Evolutionary conservation across 768 basidiomycete species (phyloP).

Genomic region (Daedalea quercina): DNA sequence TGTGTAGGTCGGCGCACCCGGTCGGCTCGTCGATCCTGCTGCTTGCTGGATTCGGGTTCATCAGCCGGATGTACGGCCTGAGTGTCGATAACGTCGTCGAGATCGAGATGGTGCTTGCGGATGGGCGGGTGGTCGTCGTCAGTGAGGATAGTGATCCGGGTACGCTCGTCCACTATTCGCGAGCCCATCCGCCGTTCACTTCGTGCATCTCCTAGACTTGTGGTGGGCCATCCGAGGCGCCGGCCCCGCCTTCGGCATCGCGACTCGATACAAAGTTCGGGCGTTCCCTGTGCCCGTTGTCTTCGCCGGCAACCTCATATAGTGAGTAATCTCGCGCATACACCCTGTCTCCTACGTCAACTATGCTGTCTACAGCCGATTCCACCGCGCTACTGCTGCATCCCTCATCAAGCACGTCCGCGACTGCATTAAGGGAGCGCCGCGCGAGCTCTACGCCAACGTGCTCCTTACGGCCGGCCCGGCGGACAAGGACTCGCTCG

Average conservation of each 20-base stretch:
- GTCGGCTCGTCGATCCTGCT: slow-evolving; percentile 77
- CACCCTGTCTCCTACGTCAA: slow-evolving; percentile 4
- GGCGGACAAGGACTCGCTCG: slow-evolving; percentile 72
- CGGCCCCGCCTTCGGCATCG: slow-evolving; percentile 77
- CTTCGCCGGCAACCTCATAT: slow-evolving; percentile 89
- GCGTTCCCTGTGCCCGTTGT: slow-evolving; percentile 88
- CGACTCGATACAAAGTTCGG: slow-evolving; percentile 83
- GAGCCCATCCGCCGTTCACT: background rate
- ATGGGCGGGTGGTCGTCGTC: slow-evolving; percentile 77
- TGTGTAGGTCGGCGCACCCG: slow-evolving; percentile 64
- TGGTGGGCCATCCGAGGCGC: slow-evolving; percentile 88
- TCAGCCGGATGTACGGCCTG: slow-evolving; percentile 76
- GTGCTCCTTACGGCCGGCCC: slow-evolving; percentile 88
- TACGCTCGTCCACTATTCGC: slow-evolving; percentile 22
- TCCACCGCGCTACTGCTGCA: slow-evolving; percentile 80
- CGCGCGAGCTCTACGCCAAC: slow-evolving; percentile 84
- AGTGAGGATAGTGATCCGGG: slow-evolving; percentile 70
- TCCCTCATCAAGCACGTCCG: slow-evolving; percentile 89
- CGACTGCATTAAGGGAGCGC: slow-evolving; percentile 86
- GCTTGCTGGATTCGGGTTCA: slow-evolving; percentile 84
- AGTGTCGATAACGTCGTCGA: slow-evolving; percentile 90
- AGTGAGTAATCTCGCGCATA: slow-evolving; percentile 43
- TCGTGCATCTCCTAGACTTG: slow-evolving; percentile 52
- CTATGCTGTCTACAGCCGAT: slow-evolving; percentile 48
- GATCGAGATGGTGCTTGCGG: slow-evolving; percentile 86